phyloP scores from a whole-genome alignment of 2,329 filamentous ascomycete species.

The Pezicula carpinea region DNA sequence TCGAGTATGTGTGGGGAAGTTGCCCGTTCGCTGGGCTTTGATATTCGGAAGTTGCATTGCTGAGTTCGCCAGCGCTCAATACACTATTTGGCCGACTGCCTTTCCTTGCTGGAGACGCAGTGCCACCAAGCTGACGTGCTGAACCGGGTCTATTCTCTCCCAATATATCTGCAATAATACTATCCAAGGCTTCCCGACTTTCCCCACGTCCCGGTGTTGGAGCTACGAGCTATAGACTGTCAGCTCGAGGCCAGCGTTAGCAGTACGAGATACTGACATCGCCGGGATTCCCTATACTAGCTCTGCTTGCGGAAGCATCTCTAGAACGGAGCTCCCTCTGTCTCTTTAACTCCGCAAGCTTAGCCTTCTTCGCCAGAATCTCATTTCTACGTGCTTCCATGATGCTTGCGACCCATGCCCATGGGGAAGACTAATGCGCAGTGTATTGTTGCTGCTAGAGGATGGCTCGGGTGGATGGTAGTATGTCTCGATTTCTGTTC shows the following conservation, averaged over 20 bases:
- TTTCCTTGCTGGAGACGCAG: constrained; percentile 60
- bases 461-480: too few relatives aligned
- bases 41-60: constrained; percentile 65
- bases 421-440: constrained; percentile 11
- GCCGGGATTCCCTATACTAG: constrained; percentile 61
- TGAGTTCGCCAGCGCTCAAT: constrained; percentile 75
- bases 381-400: constrained; percentile 86
- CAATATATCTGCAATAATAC: constrained; percentile 77
- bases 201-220: constrained; percentile 67
- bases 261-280: constrained; percentile 55
- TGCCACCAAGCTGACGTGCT: constrained; percentile 56
- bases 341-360: constrained; percentile 91
- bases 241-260: constrained; percentile 19
- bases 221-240: constrained; percentile 53
- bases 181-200: constrained; percentile 73
- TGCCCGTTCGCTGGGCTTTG: constrained; percentile 41
- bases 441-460: not conserved
- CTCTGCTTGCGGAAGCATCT: constrained; percentile 66
- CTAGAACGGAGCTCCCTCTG: constrained; percentile 80
- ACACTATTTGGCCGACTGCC: constrained; percentile 83
- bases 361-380: constrained; percentile 93
- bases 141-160: constrained; percentile 71
- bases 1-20: constrained; percentile 36
- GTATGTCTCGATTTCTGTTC: too few relatives aligned
- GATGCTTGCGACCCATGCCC: constrained; percentile 23